phyloP scores from a whole-genome alignment of 2,329 filamentous ascomycete species.

The Pseudophaeomoniella oleicola region DNA sequence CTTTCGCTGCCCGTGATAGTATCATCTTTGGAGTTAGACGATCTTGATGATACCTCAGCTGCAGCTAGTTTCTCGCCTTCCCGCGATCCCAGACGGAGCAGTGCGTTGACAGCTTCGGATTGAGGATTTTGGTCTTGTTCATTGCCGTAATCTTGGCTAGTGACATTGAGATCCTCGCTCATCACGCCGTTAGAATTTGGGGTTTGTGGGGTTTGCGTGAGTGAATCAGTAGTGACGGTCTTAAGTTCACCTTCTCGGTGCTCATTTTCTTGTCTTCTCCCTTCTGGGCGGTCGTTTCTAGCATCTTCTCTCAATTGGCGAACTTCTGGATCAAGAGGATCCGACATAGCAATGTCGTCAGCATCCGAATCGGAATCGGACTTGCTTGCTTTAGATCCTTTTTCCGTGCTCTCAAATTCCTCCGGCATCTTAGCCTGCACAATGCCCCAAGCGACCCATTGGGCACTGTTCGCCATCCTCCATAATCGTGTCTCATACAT shows the following conservation, averaged over 20 bases:
- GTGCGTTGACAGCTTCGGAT: neutral
- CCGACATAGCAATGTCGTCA: conserved; percentile 8
- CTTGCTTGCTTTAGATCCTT: conserved; percentile 5
- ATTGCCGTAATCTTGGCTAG: neutral
- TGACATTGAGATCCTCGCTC: neutral
- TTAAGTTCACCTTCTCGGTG: conserved; percentile 7
- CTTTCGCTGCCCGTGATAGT: neutral
- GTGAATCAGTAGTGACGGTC: neutral
- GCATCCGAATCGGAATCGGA: conserved; percentile 9
- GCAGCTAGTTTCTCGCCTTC: neutral
- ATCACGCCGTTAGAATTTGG: too few relatives aligned
- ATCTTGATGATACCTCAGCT: neutral
- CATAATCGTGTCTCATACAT: conserved; percentile 70
- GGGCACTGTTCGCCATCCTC: conserved; percentile 73
- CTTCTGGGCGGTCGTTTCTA: conserved; percentile 9
- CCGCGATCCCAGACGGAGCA: neutral
- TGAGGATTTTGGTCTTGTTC: neutral
- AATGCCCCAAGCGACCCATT: conserved; percentile 94
- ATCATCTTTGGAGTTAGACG: neutral
- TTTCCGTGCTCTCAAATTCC: conserved; percentile 32
- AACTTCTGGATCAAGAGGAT: conserved; percentile 10
- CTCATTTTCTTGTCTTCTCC: conserved; percentile 6
- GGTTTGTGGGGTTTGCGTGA: too few relatives aligned
- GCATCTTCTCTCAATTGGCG: conserved; percentile 6
- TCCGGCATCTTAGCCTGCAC: conserved; percentile 82